Conservation (phyloP, 306 rosid genomes). For the Lathyrus oleraceus region DNA sequence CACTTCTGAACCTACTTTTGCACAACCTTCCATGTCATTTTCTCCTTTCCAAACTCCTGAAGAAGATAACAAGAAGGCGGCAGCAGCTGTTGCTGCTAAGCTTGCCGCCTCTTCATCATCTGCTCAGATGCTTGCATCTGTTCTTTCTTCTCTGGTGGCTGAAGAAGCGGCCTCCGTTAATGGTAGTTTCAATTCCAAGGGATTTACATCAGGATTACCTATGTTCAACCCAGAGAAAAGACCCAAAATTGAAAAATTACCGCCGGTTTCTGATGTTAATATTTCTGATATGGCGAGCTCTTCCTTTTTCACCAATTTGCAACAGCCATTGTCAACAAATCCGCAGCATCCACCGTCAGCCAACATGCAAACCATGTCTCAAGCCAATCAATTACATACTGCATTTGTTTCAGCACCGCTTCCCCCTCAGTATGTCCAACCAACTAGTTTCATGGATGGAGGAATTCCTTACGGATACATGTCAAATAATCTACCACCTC, state of each 20-base stretch:
- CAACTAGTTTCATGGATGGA: conserved; percentile 61
- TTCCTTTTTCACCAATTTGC: conserved; percentile 49
- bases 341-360: conserved; percentile 45
- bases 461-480: conserved; percentile 67
- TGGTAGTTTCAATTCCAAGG: conserved; percentile 51
- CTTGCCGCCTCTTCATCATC: conserved; percentile 94
- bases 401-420: conserved; percentile 56
- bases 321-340: conserved; percentile 49
- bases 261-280: conserved; percentile 52
- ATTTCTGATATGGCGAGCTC: conserved; percentile 50
- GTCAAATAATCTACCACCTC: conserved; percentile 64
- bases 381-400: conserved; percentile 56
- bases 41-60: conserved; percentile 58
- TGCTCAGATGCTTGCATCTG: conserved; percentile 88
- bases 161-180: conserved; percentile 88
- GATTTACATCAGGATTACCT: conserved; percentile 54
- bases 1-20: conserved; percentile 46
- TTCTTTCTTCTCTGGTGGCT: conserved; percentile 87
- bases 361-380: conserved; percentile 52
- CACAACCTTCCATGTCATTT: conserved; percentile 53
- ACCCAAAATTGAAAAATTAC: conserved; percentile 67
- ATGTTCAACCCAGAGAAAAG: conserved; percentile 72
- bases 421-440: conserved; percentile 60
- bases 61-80: conserved; percentile 81
- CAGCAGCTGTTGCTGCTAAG: conserved; percentile 88